A percentile compares a stretch with the other conserved stretches of the same genome.
phyloP scores from a whole-genome alignment of 208 protist species.

The Crithidia fasciculata region DNA sequence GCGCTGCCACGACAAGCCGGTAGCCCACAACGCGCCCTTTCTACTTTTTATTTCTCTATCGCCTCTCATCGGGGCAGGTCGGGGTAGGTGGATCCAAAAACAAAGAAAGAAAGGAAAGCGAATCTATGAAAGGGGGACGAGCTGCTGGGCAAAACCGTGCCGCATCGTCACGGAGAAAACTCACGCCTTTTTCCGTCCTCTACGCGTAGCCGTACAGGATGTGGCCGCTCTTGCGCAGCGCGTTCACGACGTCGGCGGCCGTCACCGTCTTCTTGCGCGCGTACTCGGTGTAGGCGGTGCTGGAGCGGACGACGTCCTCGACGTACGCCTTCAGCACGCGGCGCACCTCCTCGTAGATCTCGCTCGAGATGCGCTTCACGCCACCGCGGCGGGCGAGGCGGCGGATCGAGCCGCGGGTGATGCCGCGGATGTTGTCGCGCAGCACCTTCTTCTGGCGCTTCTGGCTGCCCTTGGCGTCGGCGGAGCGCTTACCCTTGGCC shows the following conservation, averaged over 20 bases:
- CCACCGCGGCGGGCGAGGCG: constrained; percentile 92
- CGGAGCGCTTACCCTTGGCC: constrained; percentile 82
- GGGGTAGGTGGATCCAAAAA: constrained; percentile 9
- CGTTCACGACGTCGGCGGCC: constrained; percentile 86
- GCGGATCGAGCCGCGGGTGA: constrained; percentile 88
- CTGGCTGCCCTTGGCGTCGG: constrained; percentile 70
- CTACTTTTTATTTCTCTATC: not conserved
- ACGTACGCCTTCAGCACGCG: constrained; percentile 86
- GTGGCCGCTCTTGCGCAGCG: constrained; percentile 87
- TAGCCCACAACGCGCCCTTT: not conserved
- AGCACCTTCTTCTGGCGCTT: constrained; percentile 89
- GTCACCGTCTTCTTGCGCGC: constrained; percentile 86
- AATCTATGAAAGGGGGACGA: not conserved
- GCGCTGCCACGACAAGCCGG: too few relatives aligned
- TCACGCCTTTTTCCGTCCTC: too few relatives aligned
- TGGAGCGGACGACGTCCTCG: constrained; percentile 82
- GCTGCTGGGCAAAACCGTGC: not conserved
- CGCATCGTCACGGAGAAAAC: too few relatives aligned
- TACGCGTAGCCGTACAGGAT: constrained; percentile 92
- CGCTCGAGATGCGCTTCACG: constrained; percentile 89
- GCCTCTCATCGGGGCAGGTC: not conserved
- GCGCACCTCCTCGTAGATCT: constrained; percentile 75
- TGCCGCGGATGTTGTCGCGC: constrained; percentile 87
- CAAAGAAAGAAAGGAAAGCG: constrained; percentile 10
- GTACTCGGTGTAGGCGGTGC: constrained; percentile 89